These are phyloP conservation scores for Alternaria arbusti DNA, from an alignment of 2,329 filamentous ascomycete genomes.

Conservation along the genomic window DNA sequence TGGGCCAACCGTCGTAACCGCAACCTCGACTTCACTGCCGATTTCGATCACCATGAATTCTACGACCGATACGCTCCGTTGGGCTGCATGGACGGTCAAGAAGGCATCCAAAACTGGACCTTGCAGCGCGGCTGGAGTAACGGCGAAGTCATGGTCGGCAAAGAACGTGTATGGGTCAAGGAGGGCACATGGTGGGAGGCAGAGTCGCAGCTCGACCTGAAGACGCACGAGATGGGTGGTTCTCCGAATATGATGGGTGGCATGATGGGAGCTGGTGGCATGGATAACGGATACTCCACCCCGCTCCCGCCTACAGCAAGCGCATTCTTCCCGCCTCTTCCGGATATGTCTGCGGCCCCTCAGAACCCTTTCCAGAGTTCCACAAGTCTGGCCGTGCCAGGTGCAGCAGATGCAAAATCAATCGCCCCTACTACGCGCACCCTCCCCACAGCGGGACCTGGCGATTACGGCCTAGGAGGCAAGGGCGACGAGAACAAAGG, in stretches of 20 bases:
- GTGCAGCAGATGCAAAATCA: conserved; percentile 49
- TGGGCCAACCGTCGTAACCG: conserved; percentile 95
- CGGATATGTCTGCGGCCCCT: conserved; percentile 69
- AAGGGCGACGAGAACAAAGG: conserved; percentile 75
- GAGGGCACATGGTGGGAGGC: conserved; percentile 98
- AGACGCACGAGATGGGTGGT: conserved; percentile 62
- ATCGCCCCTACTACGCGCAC: conserved; percentile 67
- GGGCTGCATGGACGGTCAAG: conserved; percentile 86
- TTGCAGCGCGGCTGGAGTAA: conserved; percentile 98
- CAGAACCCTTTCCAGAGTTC: conserved; percentile 70
- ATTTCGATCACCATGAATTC: conserved; percentile 95
- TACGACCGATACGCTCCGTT: conserved; percentile 79
- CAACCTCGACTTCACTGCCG: conserved; percentile 91
- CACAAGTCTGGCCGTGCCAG: conserved; percentile 54
- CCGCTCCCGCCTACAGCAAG: conserved; percentile 57
- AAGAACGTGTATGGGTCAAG: conserved; percentile 93
- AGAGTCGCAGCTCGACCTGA: conserved; percentile 92
- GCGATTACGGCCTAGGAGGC: conserved; percentile 86
- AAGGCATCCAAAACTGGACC: conserved; percentile 93
- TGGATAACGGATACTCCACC: conserved; percentile 77
- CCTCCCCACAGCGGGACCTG: conserved; percentile 60
- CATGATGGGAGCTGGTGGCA: conserved; percentile 62
- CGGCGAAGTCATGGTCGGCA: conserved; percentile 89
- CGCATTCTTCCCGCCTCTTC: conserved; percentile 71
- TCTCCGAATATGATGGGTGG: conserved; percentile 52